phyloP scores from a whole-genome alignment of 2,329 filamentous ascomycete species.

The Sporothrix inflata region DNA sequence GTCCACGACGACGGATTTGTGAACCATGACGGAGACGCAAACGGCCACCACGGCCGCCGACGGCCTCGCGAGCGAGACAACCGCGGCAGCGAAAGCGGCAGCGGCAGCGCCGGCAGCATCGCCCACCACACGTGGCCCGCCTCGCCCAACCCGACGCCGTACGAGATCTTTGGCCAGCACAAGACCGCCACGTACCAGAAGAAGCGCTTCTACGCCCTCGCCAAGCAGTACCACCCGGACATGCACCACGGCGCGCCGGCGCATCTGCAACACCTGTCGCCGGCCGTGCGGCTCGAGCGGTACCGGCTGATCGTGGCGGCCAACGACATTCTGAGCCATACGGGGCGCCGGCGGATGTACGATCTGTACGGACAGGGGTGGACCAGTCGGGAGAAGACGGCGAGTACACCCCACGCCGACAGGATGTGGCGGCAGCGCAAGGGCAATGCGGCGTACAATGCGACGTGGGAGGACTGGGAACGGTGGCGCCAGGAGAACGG shows the following conservation, averaged over 20 bases:
- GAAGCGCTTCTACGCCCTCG: conserved; percentile 81
- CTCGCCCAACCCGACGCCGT: conserved; percentile 69
- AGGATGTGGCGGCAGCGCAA: conserved; percentile 53
- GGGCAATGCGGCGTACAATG: conserved; percentile 66
- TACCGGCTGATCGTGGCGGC: conserved; percentile 88
- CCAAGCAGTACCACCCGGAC: conserved; percentile 96
- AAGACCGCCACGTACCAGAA: conserved; percentile 75
- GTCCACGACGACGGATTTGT: conserved; percentile 20
- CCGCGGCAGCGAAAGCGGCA: neutral
- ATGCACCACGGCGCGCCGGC: conserved; percentile 47
- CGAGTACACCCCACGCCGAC: conserved; percentile 46
- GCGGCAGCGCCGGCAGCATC: neutral
- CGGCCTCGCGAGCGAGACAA: neutral
- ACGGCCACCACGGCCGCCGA: neutral
- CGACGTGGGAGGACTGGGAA: conserved; percentile 99
- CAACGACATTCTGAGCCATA: conserved; percentile 84
- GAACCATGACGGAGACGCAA: neutral
- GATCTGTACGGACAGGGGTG: conserved; percentile 83
- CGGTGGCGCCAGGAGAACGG: conserved; percentile 66
- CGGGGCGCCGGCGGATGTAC: conserved; percentile 76
- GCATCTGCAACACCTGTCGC: conserved; percentile 53
- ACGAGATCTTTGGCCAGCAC: conserved; percentile 75
- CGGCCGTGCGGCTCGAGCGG: conserved; percentile 73
- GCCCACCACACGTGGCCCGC: conserved; percentile 12
- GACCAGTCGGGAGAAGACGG: conserved; percentile 51